phyloP scores from a whole-genome alignment of 192 early-diverging fungal genomes.

The Haplosporangium gracile region DNA sequence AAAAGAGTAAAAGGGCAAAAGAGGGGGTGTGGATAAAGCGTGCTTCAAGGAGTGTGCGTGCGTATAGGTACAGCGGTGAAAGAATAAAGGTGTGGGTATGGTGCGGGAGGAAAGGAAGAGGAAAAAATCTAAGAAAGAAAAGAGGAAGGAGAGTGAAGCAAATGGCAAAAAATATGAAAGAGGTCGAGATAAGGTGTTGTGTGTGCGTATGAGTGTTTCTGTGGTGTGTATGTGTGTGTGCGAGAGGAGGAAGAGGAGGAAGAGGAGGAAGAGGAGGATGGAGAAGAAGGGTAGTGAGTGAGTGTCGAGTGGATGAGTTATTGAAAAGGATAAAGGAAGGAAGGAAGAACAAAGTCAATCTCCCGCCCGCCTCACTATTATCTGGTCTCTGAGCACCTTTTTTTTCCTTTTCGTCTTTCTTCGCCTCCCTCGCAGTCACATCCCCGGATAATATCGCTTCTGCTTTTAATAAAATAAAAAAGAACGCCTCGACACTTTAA shows the following conservation, averaged over 20 bases:
- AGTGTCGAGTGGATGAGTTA: background rate
- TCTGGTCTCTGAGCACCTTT: background rate
- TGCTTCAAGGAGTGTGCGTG: background rate
- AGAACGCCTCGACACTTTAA: background rate
- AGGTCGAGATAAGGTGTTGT: background rate
- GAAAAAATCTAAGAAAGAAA: background rate
- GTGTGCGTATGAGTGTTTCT: background rate
- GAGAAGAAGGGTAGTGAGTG: background rate
- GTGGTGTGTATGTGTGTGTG: background rate
- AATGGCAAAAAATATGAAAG: background rate
- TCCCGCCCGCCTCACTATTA: no score
- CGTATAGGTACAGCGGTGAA: background rate
- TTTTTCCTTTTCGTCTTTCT: background rate
- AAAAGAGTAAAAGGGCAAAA: background rate
- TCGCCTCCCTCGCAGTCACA: background rate
- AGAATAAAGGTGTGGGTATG: background rate
- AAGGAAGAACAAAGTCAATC: background rate
- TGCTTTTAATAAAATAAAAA: constrained; percentile 40
- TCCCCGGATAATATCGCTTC: constrained; percentile 17
- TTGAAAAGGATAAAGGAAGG: background rate
- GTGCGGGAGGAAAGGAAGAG: background rate
- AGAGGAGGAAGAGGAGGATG: background rate
- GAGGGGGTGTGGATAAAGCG: background rate
- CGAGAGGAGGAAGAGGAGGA: background rate
- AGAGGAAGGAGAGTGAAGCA: background rate